These are phyloP conservation scores for Chlorella sp. DNA, from an alignment of 139 green algal species.

Conservation along the genomic window DNA sequence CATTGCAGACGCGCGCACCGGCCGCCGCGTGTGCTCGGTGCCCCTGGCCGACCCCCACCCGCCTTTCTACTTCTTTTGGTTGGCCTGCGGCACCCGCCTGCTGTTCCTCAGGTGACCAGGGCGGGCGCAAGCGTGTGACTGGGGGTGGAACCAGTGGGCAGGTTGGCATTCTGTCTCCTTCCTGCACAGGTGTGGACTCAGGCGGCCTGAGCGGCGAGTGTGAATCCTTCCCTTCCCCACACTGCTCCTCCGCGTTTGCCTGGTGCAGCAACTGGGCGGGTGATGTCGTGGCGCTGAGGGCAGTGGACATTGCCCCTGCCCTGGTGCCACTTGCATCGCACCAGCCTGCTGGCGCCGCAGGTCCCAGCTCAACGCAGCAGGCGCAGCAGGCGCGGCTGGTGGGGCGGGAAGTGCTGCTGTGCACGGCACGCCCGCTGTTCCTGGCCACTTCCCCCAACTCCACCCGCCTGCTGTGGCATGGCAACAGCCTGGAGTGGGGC, in stretches of 20 bases:
- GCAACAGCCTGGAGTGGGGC: neutral
- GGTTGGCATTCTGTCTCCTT: too few relatives aligned
- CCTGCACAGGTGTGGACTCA: too few relatives aligned
- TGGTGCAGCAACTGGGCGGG: slow-evolving; percentile 22
- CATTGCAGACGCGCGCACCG: neutral
- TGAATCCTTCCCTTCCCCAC: too few relatives aligned
- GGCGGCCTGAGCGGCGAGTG: too few relatives aligned
- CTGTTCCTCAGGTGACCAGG: slow-evolving; percentile 19
- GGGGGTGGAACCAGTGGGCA: too few relatives aligned
- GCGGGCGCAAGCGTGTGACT: neutral
- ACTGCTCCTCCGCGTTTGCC: too few relatives aligned
- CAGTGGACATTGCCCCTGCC: neutral
- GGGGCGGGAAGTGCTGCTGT: slow-evolving; percentile 12
- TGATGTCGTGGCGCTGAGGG: neutral
- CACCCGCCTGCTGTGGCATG: slow-evolving; percentile 37
- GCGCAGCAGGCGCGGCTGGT: neutral
- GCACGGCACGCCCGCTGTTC: slow-evolving; percentile 19
- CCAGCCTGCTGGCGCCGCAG: neutral
- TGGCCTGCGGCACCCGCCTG: slow-evolving; percentile 26
- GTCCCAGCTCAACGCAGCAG: too few relatives aligned
- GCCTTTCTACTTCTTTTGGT: slow-evolving; percentile 26
- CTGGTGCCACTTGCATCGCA: neutral
- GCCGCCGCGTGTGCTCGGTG: neutral
- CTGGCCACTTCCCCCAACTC: slow-evolving; percentile 1
- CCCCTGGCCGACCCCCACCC: neutral